Evolutionary conservation across 2,329 filamentous ascomycete species (phyloP), one percentile per base, ranked within the genome.

Genomic region (Cadophora sp.): DNA sequence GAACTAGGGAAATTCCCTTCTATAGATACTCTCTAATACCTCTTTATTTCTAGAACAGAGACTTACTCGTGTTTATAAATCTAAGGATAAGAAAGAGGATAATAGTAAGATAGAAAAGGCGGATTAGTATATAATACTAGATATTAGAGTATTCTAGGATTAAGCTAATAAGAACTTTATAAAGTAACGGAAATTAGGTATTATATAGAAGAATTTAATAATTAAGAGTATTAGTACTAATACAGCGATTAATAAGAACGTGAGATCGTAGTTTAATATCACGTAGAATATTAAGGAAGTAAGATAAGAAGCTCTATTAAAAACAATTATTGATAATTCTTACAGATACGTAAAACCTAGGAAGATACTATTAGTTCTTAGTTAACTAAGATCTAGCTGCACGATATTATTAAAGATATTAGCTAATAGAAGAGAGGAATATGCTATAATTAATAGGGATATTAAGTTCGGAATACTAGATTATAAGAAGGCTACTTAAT

Each of bases 301-400:
- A 85, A 80, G 87, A 87, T 74, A 77, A 89, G 88, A 87, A 73
- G 84, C 86, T 0, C 87, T 89, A 0, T 78, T 90, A 22, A 86
- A 86, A 70, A 90, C 88, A 0, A 89, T 93, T 56, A 79, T 93
- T 26, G 84, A 91, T 63, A 83, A 87, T 73, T 87, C 85, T 67
- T 86, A 89, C 75, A 91, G 91, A 12, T 91, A 88, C 71, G 87
- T 93, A 62, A 89, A 89, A 76, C 90, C 90, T 0, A 91, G 90
- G 22, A 89, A 92, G 78, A 91, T 92, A 90, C 79, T 91, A 0
- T 80, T 92, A 0, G 89, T 92, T 0, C 81, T 92, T 0, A 90
- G 90, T 3, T 83, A 89, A 0, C 90, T 90, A 0, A 91, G 90
- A 0, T 84, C 88, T 2, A 90, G 90, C 34, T 93, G 91, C 76